A percentile compares a stretch with the other conserved stretches of the same genome.
Evolutionary conservation across 2,329 filamentous ascomycete species (phyloP).

Genomic region (Plectosphaerella plurivora): DNA sequence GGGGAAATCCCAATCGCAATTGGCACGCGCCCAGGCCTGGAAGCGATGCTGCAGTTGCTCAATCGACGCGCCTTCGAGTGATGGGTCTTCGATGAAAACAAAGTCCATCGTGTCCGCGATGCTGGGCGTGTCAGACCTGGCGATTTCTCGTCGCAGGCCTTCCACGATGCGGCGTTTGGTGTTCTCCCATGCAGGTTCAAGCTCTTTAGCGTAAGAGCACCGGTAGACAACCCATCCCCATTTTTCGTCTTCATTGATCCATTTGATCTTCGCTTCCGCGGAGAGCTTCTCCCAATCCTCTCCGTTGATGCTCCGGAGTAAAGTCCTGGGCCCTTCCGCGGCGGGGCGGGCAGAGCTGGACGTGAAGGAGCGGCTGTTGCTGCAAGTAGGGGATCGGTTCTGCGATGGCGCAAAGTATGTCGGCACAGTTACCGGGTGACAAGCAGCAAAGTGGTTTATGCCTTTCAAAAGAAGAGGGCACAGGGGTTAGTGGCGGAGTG

Average conservation of each 20-base stretch:
- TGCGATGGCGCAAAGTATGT: no score
- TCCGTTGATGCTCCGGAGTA: background rate
- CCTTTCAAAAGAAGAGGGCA: no score
- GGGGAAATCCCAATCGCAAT: background rate
- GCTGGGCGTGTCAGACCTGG: conserved; percentile 8
- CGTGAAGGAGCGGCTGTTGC: no score
- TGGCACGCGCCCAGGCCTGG: conserved; percentile 5
- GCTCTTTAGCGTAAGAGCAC: background rate
- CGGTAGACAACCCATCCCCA: conserved; percentile 1
- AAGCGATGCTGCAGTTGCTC: conserved; percentile 10
- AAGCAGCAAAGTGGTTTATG: no score
- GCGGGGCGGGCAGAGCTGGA: no score
- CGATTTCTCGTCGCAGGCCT: background rate
- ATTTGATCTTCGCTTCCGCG: background rate
- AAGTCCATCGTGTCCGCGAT: conserved; percentile 10
- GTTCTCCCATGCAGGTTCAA: background rate
- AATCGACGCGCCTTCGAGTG: conserved; percentile 11
- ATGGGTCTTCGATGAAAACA: conserved; percentile 10
- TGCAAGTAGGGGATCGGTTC: no score
- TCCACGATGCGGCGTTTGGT: background rate
- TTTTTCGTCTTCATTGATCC: background rate
- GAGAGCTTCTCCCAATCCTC: background rate
- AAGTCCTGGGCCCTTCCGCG: no score
- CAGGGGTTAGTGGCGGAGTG: no score
- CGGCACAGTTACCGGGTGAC: no score